Percentiles rank a stretch among this genome's conserved stretches.
Evolutionary conservation across 2,329 filamentous ascomycete genomes (phyloP).

Genomic region (Epichloe baconii): DNA sequence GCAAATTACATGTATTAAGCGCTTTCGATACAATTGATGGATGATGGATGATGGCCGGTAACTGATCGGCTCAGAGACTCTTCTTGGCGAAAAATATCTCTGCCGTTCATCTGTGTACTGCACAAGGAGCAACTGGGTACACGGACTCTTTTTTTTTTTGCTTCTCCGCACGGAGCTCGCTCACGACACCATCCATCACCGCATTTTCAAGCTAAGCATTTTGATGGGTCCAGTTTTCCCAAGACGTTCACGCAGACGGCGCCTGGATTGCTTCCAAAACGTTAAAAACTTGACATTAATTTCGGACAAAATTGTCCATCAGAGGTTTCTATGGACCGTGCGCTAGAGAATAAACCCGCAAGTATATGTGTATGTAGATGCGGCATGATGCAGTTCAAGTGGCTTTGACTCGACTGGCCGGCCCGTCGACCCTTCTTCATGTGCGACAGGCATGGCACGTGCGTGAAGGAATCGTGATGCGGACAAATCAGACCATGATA

Average conservation of each 20-base stretch:
- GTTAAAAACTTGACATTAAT: background rate
- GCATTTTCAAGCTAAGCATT: background rate
- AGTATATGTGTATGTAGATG: background rate
- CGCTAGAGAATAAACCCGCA: constrained; percentile 3
- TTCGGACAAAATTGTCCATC: background rate
- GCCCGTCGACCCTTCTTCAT: background rate
- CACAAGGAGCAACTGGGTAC: background rate
- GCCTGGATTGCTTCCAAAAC: background rate
- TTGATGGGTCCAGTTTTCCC: background rate
- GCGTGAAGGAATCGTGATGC: background rate
- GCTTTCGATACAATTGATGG: too few relatives aligned
- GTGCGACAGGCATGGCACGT: background rate
- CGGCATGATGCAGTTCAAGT: background rate
- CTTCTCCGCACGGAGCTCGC: background rate
- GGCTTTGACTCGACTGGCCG: background rate
- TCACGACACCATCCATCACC: background rate
- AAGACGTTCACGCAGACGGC: background rate
- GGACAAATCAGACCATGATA: background rate
- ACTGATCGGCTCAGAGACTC: too few relatives aligned
- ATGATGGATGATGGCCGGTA: too few relatives aligned
- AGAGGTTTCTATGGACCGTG: background rate
- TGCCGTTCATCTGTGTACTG: too few relatives aligned
- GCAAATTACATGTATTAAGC: too few relatives aligned
- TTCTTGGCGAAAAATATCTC: too few relatives aligned
- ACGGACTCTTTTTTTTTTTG: background rate